Conservation (phyloP, 768 basidiomycete genomes). For the Mycena epipterygia region DNA sequence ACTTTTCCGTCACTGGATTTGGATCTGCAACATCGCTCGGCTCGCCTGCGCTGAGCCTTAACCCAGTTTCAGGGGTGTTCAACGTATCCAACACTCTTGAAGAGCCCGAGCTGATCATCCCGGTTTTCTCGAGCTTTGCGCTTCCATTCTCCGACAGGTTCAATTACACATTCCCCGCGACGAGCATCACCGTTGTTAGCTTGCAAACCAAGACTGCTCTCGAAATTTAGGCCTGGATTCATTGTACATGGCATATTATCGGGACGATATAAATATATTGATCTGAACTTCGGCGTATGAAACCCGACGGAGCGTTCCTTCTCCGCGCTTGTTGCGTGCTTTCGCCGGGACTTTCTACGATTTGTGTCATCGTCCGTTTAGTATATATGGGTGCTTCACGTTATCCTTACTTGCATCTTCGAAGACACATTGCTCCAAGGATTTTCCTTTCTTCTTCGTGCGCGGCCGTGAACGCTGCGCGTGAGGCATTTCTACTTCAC, state of each 20-base stretch:
- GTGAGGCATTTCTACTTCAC: not conserved
- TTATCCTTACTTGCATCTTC: not conserved
- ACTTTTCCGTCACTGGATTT: constrained; percentile 43
- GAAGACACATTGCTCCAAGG: no score
- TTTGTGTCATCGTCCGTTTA: constrained; percentile 2
- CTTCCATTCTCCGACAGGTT: constrained; percentile 46
- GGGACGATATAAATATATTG: not conserved
- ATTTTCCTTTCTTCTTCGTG: no score
- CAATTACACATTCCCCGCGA: constrained; percentile 52
- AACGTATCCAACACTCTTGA: constrained; percentile 50
- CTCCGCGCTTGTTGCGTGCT: constrained; percentile 15
- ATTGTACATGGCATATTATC: not conserved
- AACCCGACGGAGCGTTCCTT: not conserved
- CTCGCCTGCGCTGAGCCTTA: constrained; percentile 46
- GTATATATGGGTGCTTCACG: constrained; percentile 4
- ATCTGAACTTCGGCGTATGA: no score
- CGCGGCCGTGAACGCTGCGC: not conserved
- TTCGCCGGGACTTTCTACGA: constrained; percentile 15
- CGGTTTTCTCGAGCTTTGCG: constrained; percentile 45
- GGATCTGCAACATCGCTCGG: constrained; percentile 44
- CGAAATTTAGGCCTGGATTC: not conserved
- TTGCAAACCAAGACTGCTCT: constrained; percentile 34
- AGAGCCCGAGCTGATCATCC: constrained; percentile 47
- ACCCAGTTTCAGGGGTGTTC: constrained; percentile 48
- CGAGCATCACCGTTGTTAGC: constrained; percentile 47